Percentiles rank a stretch among this genome's conserved stretches.
These are phyloP conservation scores for Aureobasidium sp. DNA, from an alignment of 2,329 filamentous ascomycete genomes.

Conservation along the genomic window DNA sequence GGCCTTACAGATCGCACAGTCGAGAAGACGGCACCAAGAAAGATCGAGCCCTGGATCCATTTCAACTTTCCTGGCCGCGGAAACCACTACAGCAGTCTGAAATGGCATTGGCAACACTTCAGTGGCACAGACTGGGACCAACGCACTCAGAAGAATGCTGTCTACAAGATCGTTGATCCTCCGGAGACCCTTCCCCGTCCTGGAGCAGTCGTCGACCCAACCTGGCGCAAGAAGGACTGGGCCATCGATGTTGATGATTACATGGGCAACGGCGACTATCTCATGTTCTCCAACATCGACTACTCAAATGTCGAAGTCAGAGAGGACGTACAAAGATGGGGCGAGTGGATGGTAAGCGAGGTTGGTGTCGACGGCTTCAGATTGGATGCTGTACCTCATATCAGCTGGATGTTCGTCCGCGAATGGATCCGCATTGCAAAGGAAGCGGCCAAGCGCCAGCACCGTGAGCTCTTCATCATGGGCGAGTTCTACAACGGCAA, in stretches of 20 bases:
- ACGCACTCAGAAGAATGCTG: constrained; percentile 45
- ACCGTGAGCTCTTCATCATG: constrained; percentile 53
- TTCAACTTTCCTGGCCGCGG: constrained; percentile 57
- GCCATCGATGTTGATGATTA: constrained; percentile 51
- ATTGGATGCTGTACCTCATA: constrained; percentile 66
- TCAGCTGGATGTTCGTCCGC: constrained; percentile 55
- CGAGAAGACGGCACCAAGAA: constrained; percentile 45
- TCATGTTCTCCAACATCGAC: constrained; percentile 66
- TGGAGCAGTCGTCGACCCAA: neutral
- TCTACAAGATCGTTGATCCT: constrained; percentile 54
- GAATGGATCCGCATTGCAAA: constrained; percentile 54
- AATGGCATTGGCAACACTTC: constrained; percentile 61
- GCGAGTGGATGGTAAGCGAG: constrained; percentile 54
- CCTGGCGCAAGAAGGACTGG: constrained; percentile 50
- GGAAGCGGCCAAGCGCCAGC: constrained; percentile 28
- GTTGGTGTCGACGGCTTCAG: constrained; percentile 57
- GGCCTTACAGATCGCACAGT: constrained; percentile 42
- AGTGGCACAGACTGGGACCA: constrained; percentile 59
- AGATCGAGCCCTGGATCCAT: constrained; percentile 60
- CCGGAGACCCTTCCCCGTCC: constrained; percentile 5
- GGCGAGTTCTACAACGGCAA: constrained; percentile 62
- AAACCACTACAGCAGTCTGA: constrained; percentile 50
- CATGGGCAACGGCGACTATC: constrained; percentile 58
- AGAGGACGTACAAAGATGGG: constrained; percentile 57
- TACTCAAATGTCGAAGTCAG: constrained; percentile 55